These are phyloP conservation scores for Eragrostis tef DNA, from an alignment of 202 grass and related monocot genomes.

Conservation along the genomic window DNA sequence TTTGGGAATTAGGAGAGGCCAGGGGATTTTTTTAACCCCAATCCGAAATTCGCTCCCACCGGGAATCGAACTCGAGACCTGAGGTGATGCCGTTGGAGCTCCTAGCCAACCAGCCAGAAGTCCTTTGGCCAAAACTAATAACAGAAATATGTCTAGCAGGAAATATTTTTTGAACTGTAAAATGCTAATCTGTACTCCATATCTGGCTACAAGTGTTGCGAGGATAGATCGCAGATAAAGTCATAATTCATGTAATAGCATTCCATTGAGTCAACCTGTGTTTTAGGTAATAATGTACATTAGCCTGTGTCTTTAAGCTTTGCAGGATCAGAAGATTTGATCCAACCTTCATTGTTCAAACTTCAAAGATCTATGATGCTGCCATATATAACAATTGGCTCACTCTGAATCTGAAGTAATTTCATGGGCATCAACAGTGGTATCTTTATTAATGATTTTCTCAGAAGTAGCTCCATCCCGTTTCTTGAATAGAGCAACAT, in stretches of 20 bases:
- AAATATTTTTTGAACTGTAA: background rate
- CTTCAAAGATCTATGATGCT: background rate
- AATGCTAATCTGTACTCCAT: background rate
- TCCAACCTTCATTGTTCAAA: background rate
- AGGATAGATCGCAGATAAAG: background rate
- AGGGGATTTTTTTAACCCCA: too few species aligned
- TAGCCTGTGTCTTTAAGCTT: background rate
- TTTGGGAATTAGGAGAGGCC: too few species aligned
- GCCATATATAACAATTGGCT: conserved; percentile 14
- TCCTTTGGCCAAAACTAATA: too few species aligned
- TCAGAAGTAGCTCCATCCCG: conserved; percentile 27
- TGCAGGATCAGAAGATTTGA: conserved; percentile 7
- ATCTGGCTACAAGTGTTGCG: background rate
- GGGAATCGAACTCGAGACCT: too few species aligned
- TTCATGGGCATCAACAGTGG: conserved; percentile 9
- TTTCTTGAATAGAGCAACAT: conserved; percentile 63
- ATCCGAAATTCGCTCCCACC: too few species aligned
- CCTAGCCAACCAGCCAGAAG: too few species aligned
- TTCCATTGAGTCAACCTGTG: background rate
- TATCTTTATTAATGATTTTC: conserved; percentile 22
- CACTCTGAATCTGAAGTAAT: conserved; percentile 41
- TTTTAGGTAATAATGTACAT: background rate
- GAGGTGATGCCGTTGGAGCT: too few species aligned
- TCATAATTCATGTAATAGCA: background rate
- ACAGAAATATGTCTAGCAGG: background rate